Base-by-base conservation (phyloP, 805 yeast genomes). In the Wickerhamomyces chambardii region DNA sequence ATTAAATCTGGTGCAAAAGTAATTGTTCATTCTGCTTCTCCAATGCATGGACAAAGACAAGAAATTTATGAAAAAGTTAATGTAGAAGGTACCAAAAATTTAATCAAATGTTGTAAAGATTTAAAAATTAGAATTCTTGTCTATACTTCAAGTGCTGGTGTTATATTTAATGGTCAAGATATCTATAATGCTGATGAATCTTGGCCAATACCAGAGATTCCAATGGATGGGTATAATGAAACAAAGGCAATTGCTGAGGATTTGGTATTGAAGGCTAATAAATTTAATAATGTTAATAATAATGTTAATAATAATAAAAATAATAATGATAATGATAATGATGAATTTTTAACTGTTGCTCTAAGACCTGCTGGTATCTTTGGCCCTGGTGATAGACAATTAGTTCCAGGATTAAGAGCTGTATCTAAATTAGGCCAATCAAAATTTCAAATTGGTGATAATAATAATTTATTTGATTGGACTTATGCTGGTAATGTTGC, bases 401-500 rank as follows among this genome's bases (percentile, higher is more conserved):
- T 92, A 51, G 92, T 92, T 31, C 98, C 98, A 11, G 95, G 95
- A 4, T 66, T 92, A 39, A 75, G 95, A 52, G 70, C 70, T 14
- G 95, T 85, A 30, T 87, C 95, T 4, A 70, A 71, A 39, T 63
- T 74, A 36, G 95, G 95, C 8, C 96, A 90, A 58, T 81, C 92
- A 17, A 83, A 83, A 57, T 85, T 85, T 58, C 99, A 92, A 61
- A 68, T 92, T 33, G 98, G 99, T 45, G 94, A 86, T 55, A 92
- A 92, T 61, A 77, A 84, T 56, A 92, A 92, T 54, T 61, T 92
- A 37, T 92, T 90, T 50, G 99, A 92, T 56, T 89, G 95, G 84
- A 86, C 97, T 0, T 92, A 87, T 53, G 97, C 82, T n/a, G 97
- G 97, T 11, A 92, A 92, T 59, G 97, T 94, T 28, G 97, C 98